Evolutionary conservation across 768 basidiomycete species (phyloP).

Genomic region (Cytidiella melzeri): DNA sequence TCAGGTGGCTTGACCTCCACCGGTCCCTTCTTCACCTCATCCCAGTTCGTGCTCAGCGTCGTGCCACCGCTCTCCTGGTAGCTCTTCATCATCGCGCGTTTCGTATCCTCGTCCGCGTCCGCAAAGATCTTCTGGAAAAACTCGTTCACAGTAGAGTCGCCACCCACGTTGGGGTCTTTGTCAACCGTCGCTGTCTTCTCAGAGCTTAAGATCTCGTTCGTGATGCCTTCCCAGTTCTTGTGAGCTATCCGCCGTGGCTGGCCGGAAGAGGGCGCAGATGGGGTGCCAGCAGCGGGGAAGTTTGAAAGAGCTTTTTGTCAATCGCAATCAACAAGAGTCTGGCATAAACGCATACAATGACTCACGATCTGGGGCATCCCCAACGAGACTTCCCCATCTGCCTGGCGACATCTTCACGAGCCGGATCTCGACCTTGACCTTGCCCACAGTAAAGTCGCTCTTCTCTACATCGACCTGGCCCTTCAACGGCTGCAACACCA

Average conservation of each 20-base stretch:
- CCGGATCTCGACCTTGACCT: constrained; percentile 84
- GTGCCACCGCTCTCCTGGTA: constrained; percentile 94
- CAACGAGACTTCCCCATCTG: constrained; percentile 71
- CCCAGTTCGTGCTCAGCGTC: constrained; percentile 94
- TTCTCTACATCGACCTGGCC: constrained; percentile 67
- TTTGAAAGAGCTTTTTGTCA: constrained; percentile 6
- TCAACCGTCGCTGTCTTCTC: constrained; percentile 67
- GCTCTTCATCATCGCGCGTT: constrained; percentile 96
- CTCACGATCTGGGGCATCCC: constrained; percentile 70
- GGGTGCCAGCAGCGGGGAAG: constrained; percentile 30
- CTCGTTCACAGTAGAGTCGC: constrained; percentile 77
- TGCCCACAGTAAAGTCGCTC: constrained; percentile 64
- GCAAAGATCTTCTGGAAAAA: constrained; percentile 91
- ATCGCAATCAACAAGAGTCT: background rate
- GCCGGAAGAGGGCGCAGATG: constrained; percentile 27
- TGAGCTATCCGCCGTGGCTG: constrained; percentile 31
- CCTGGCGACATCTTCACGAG: constrained; percentile 62
- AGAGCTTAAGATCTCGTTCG: constrained; percentile 52
- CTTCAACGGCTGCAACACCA: constrained; percentile 74
- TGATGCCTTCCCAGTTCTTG: constrained; percentile 92
- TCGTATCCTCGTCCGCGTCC: constrained; percentile 88
- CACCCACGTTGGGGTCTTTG: constrained; percentile 86
- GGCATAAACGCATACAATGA: background rate
- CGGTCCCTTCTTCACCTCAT: constrained; percentile 64
- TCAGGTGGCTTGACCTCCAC: constrained; percentile 80